phyloP scores from a whole-genome alignment of 371 early-diverging fungal species.

The Lichtheimia corymbifera region DNA sequence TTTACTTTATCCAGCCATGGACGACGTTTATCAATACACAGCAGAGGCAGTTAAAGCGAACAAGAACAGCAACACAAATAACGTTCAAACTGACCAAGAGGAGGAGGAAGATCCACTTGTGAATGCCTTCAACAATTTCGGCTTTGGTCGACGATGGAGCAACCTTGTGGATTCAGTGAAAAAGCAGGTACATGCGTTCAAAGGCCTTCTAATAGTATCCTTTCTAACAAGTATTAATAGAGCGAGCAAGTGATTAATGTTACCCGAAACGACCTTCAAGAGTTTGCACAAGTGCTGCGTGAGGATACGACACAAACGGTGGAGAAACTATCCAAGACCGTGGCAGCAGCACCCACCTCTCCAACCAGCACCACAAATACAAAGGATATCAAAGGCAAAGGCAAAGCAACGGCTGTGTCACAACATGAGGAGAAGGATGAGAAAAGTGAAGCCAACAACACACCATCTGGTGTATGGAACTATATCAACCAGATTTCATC shows the following conservation, averaged over 20 bases:
- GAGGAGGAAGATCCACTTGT: conserved; percentile 39
- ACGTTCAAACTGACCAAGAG: neutral
- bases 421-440: conserved; percentile 12
- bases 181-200: conserved; percentile 32
- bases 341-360: neutral
- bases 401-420: conserved; percentile 12
- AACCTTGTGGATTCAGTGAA: conserved; percentile 45
- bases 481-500: conserved; percentile 7
- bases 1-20: conserved; percentile 15
- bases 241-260: conserved; percentile 51
- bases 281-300: conserved; percentile 44
- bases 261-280: conserved; percentile 46
- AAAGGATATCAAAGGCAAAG: conserved; percentile 12
- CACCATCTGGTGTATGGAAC: neutral
- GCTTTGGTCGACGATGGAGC: conserved; percentile 41
- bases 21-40: conserved; percentile 39
- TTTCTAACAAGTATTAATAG: conserved; percentile 15
- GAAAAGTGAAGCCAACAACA: neutral
- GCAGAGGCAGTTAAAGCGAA: conserved; percentile 30
- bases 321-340: conserved; percentile 18
- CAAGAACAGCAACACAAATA: conserved; percentile 14
- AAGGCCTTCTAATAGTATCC: neutral
- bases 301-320: conserved; percentile 34
- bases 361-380: neutral
- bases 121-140: conserved; percentile 46